These are phyloP conservation scores for Punica granatum DNA, from an alignment of 345 rosid species.

Conservation along the genomic window DNA sequence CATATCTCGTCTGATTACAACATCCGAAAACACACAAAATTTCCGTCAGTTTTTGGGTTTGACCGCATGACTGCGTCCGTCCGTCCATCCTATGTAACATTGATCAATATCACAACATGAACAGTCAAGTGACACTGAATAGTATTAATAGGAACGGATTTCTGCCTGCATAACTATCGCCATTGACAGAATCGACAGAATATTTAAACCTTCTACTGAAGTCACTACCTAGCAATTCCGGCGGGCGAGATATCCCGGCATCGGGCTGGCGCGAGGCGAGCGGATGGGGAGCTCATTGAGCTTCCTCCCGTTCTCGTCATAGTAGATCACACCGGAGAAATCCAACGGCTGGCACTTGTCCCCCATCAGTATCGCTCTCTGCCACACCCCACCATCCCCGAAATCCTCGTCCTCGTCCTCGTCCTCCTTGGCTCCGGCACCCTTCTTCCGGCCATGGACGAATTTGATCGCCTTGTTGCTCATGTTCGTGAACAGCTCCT, in stretches of 20 bases:
- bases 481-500: constrained; percentile 36
- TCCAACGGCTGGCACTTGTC: constrained; percentile 91
- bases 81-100: background rate
- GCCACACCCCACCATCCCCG: constrained; percentile 94
- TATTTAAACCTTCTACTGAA: too few species aligned
- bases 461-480: constrained; percentile 64
- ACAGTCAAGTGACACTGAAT: too few species aligned
- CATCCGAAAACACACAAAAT: background rate
- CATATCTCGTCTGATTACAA: background rate
- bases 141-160: too few species aligned
- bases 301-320: constrained; percentile 64
- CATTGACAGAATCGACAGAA: too few species aligned
- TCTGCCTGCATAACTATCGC: too few species aligned
- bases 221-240: background rate
- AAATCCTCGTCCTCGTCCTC: constrained; percentile 18
- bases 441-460: constrained; percentile 26
- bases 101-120: background rate
- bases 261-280: constrained; percentile 82
- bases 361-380: constrained; percentile 82
- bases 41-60: background rate
- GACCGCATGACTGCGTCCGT: background rate
- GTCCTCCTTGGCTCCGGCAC: background rate
- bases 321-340: constrained; percentile 85
- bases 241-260: constrained; percentile 33
- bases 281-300: constrained; percentile 50